Conservation (phyloP, 371 early-diverging fungal species). For the Mucor ambiguus region DNA sequence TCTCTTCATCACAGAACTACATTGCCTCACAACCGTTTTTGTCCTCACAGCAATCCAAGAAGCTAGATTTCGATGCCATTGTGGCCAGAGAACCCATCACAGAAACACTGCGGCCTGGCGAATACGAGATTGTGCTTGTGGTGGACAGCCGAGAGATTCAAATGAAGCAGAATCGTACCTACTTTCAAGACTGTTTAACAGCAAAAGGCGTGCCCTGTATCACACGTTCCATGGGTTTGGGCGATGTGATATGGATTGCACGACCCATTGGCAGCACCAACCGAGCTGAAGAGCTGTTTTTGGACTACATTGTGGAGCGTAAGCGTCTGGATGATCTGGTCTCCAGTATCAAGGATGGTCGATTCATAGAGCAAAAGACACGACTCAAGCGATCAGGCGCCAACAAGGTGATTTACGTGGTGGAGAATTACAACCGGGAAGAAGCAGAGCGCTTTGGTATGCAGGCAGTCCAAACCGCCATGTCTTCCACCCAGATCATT, state of each 20-base stretch:
- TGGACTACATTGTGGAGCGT: slow-evolving; percentile 90
- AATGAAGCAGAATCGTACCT: slow-evolving; percentile 66
- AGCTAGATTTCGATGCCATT: background rate
- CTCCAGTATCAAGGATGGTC: slow-evolving; percentile 91
- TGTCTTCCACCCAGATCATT: slow-evolving; percentile 68
- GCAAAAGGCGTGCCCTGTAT: slow-evolving; percentile 56
- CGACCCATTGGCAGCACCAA: slow-evolving; percentile 38
- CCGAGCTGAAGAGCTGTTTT: slow-evolving; percentile 68
- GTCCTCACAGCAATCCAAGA: background rate
- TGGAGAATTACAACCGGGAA: slow-evolving; percentile 74
- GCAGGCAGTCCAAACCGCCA: slow-evolving; percentile 66
- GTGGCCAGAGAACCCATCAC: background rate
- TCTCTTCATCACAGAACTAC: background rate
- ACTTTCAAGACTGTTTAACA: slow-evolving; percentile 68
- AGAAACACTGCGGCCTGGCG: slow-evolving; percentile 40
- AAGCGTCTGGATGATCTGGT: slow-evolving; percentile 95
- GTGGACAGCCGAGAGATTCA: slow-evolving; percentile 88
- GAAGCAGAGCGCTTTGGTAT: slow-evolving; percentile 53
- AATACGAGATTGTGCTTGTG: slow-evolving; percentile 75
- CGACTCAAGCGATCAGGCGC: slow-evolving; percentile 73
- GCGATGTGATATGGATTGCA: slow-evolving; percentile 93
- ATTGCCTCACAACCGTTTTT: slow-evolving; percentile 4
- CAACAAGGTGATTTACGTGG: slow-evolving; percentile 76
- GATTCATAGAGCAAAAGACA: slow-evolving; percentile 95
- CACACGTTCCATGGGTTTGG: slow-evolving; percentile 74